A percentile compares a stretch with the other conserved stretches of the same genome.
phyloP scores from a whole-genome alignment of 345 rosid genomes.

The Barbarea vulgaris region DNA sequence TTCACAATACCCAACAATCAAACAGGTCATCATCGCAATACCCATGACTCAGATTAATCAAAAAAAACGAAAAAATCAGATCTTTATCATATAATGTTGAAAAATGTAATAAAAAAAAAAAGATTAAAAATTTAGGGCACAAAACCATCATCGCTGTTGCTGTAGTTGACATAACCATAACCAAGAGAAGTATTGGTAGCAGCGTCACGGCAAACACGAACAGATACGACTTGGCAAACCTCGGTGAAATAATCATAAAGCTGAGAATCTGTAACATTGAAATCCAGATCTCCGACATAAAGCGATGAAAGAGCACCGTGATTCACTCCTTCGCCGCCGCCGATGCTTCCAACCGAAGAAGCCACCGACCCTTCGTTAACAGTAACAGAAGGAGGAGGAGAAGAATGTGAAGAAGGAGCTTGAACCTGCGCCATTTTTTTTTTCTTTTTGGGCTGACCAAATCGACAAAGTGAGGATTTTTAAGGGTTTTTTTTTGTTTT shows the following conservation, averaged over 20 bases:
- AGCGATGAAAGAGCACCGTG: slow-evolving; percentile 61
- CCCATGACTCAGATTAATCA: slow-evolving; percentile 21
- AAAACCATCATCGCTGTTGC: slow-evolving; percentile 73
- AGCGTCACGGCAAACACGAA: slow-evolving; percentile 72
- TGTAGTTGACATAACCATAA: slow-evolving; percentile 89
- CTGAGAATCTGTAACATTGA: slow-evolving; percentile 65
- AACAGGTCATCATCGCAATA: background rate
- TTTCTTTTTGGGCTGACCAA: background rate
- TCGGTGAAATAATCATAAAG: slow-evolving; percentile 66
- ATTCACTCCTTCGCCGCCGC: slow-evolving; percentile 34
- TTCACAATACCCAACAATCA: background rate
- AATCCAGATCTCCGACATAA: slow-evolving; percentile 81
- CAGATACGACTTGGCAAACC: slow-evolving; percentile 63
- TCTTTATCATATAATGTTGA: background rate
- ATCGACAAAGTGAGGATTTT: background rate
- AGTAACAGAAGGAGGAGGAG: slow-evolving; percentile 19
- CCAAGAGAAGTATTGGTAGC: slow-evolving; percentile 77
- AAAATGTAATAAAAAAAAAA: background rate
- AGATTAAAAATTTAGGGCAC: background rate
- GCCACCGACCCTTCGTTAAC: slow-evolving; percentile 32
- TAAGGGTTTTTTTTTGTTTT: background rate
- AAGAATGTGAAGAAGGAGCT: slow-evolving; percentile 36
- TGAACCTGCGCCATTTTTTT: slow-evolving; percentile 51
- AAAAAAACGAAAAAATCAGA: background rate
- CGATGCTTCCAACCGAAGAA: slow-evolving; percentile 12